Evolutionary conservation across 768 basidiomycete species (phyloP).

Genomic region (Termitomyces sp.): DNA sequence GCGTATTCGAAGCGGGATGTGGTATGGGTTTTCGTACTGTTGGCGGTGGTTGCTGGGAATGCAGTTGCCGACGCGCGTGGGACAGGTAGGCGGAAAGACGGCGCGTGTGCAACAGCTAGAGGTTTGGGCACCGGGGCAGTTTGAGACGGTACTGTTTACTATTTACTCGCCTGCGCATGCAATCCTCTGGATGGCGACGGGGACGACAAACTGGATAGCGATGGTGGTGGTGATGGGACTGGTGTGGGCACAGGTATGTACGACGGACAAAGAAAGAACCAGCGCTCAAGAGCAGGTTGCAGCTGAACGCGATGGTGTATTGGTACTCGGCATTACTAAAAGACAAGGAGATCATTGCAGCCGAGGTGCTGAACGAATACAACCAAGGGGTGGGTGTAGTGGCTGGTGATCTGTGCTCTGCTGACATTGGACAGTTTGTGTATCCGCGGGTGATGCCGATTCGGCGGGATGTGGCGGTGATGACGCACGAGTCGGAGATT

Average conservation of each 20-base stretch:
- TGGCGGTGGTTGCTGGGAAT: conserved; percentile 71
- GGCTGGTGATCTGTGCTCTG: neutral
- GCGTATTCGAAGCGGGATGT: conserved; percentile 44
- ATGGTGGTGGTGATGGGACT: conserved; percentile 68
- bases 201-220: conserved; percentile 73
- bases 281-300: neutral
- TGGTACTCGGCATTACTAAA: conserved; percentile 68
- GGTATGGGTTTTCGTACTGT: conserved; percentile 52
- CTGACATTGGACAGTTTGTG: conserved; percentile 57
- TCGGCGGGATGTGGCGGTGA: conserved; percentile 74
- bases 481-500: conserved; percentile 84
- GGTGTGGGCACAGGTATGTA: conserved; percentile 59
- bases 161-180: conserved; percentile 80
- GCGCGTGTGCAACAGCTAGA: conserved; percentile 73
- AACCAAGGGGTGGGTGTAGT: conserved; percentile 61
- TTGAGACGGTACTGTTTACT: conserved; percentile 68
- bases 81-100: conserved; percentile 39
- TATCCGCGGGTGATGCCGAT: conserved; percentile 79
- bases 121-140: conserved; percentile 73
- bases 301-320: conserved; percentile 51
- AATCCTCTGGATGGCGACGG: conserved; percentile 70
- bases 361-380: conserved; percentile 84
- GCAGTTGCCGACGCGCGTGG: conserved; percentile 39
- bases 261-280: neutral
- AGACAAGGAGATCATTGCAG: conserved; percentile 71